A percentile compares a stretch with the other conserved stretches of the same genome.
Evolutionary conservation across 352 stramenopile species (phyloP).

Genomic region (Phytophthora hybrid): DNA sequence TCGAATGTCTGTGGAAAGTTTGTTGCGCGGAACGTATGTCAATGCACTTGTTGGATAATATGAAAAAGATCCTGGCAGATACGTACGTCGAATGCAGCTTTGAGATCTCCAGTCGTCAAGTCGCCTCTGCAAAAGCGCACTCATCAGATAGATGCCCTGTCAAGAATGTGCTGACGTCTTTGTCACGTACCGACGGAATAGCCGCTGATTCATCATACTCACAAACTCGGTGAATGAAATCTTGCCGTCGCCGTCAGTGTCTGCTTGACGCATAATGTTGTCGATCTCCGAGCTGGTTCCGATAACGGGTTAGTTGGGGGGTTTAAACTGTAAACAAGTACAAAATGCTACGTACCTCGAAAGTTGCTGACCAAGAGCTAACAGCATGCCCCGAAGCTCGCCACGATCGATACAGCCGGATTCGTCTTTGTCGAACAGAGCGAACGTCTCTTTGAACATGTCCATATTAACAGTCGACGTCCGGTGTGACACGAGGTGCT

Average conservation of each 20-base stretch:
- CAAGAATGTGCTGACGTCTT: not conserved
- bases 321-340: too few species aligned
- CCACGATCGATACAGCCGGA: conserved; percentile 72
- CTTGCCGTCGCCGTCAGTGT: conserved; percentile 72
- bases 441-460: conserved; percentile 84
- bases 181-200: conserved; percentile 59
- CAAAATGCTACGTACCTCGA: conserved; percentile 39
- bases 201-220: conserved; percentile 76
- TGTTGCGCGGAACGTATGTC: not conserved
- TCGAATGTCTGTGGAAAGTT: conserved; percentile 63
- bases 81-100: conserved; percentile 67
- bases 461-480: conserved; percentile 80
- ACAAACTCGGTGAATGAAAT: conserved; percentile 87
- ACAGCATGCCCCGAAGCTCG: conserved; percentile 63
- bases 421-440: conserved; percentile 80
- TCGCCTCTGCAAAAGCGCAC: conserved; percentile 44
- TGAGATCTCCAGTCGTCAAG: conserved; percentile 62
- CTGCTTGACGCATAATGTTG: conserved; percentile 74
- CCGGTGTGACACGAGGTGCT: conserved; percentile 32
- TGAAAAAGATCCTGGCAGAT: not conserved
- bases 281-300: conserved; percentile 61
- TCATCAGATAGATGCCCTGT: not conserved
- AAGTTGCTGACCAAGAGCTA: conserved; percentile 64
- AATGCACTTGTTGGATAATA: not conserved
- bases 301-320: not conserved